Base-by-base conservation (phyloP, 305 asterid species). In the Solanum chacoense region DNA sequence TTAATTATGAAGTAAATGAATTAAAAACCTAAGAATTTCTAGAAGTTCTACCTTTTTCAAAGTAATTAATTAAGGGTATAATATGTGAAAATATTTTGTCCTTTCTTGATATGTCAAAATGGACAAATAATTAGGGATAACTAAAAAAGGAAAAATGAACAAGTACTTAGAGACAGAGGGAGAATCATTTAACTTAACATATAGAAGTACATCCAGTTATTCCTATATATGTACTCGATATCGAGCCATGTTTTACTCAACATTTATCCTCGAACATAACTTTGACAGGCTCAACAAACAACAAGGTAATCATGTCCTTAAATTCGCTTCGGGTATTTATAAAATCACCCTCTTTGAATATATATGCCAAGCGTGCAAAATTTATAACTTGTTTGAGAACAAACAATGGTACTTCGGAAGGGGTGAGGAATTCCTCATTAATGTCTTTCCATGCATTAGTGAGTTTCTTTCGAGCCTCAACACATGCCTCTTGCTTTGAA, bases 91-190 rank as follows among this genome's bases (percentile, higher is more conserved):
- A 35, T 7, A 36, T 7, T 7, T 8, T 36, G 3, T 36, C 10
- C 0, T 36, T 36, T 36, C 40, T 36, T 8, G 11, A 36, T 36
- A 8, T 36, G 3, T 36, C 40, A 36, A 36, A 36, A 36, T 36
- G 3, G 0, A 36, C 40, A 36, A 36, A 1, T 36, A 36, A 36
- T 36, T 36, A 36, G 0, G 0, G 40, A 36, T 11, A 36, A 36
- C 3, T 36, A 36, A 36, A 36, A 36, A 36, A 36, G 0, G 3
- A 37, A 38, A 37, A 10, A 0, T 38, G 13, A 0, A 38, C 45
- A 38, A 10, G 0, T 10, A 38, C 10, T 38, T 38, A 38, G 45
- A 2, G 4, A 37, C 42, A 38, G 0, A 37, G 0, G 0, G 0
- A 9, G 0, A 38, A 38, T 38, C 14, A 38, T 38, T 38, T 38